Percentiles rank a stretch among this genome's conserved stretches.
These are phyloP conservation scores for Chenopodium berlandieri DNA, from an alignment of 148 eudicot genomes.

Conservation along the genomic window DNA sequence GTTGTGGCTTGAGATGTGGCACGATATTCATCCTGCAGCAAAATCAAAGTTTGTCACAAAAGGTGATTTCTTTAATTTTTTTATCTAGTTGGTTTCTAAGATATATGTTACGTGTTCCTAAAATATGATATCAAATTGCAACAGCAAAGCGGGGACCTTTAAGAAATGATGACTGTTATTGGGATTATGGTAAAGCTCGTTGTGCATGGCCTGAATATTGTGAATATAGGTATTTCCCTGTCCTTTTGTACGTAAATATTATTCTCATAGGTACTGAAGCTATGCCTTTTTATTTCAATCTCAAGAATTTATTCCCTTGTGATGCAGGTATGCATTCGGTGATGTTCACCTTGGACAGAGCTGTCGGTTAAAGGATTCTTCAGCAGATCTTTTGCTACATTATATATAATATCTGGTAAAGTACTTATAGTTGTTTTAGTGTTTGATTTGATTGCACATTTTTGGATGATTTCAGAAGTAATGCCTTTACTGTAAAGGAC, in stretches of 20 bases:
- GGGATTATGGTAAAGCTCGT: conserved; percentile 98
- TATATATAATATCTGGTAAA: conserved; percentile 46
- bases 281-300: not conserved
- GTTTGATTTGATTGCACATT: not conserved
- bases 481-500: not conserved
- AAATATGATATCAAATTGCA: conserved; percentile 4
- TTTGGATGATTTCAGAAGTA: not conserved
- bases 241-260: conserved; percentile 20
- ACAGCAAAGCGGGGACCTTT: conserved; percentile 88
- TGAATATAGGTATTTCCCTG: conserved; percentile 67
- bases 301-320: conserved; percentile 2
- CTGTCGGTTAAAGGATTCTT: conserved; percentile 74
- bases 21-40: conserved; percentile 82
- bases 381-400: conserved; percentile 64
- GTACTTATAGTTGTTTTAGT: conserved; percentile 17
- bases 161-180: conserved; percentile 88
- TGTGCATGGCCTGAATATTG: conserved; percentile 96
- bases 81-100: conserved; percentile 1
- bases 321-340: conserved; percentile 79
- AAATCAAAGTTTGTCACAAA: conserved; percentile 78
- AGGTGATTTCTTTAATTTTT: conserved; percentile 38
- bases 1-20: conserved; percentile 99
- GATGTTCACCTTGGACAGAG: conserved; percentile 98
- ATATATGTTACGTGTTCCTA: conserved; percentile 3
- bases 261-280: not conserved